A percentile compares a stretch with the other conserved stretches of the same genome.
Conservation (phyloP, 148 eudicot species). For the Mesembryanthemum crystallinum region DNA sequence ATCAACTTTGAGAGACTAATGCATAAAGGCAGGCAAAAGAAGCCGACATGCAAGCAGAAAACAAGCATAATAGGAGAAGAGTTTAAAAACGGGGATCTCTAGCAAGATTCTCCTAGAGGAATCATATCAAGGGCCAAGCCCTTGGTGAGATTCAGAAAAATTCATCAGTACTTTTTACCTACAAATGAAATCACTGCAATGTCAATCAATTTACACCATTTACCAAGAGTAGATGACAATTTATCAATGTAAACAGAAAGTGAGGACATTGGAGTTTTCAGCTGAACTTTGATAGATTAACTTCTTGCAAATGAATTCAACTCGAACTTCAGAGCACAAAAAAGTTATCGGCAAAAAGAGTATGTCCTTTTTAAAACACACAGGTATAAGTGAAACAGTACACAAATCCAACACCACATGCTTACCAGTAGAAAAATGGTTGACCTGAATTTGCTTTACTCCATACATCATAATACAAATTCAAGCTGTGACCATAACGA, state of each 20-base stretch:
- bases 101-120: neutral
- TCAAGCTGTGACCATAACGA: constrained; percentile 91
- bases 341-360: neutral
- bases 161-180: neutral
- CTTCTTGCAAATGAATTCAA: neutral
- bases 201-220: no score
- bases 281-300: neutral
- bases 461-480: constrained; percentile 83
- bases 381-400: no score
- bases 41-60: neutral
- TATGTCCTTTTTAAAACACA: neutral
- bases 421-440: constrained; percentile 96
- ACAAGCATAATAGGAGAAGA: neutral
- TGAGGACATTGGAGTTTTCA: neutral
- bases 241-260: neutral
- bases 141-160: neutral
- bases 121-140: no score
- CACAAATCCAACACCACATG: neutral
- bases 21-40: neutral
- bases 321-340: neutral
- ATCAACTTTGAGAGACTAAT: neutral
- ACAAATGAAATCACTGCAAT: no score
- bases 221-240: neutral
- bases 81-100: neutral
- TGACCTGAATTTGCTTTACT: constrained; percentile 66